Evolutionary conservation across 106 monocot species (phyloP), one percentile per base, ranked within the genome.

Genomic region (Dendrobium nobile): DNA sequence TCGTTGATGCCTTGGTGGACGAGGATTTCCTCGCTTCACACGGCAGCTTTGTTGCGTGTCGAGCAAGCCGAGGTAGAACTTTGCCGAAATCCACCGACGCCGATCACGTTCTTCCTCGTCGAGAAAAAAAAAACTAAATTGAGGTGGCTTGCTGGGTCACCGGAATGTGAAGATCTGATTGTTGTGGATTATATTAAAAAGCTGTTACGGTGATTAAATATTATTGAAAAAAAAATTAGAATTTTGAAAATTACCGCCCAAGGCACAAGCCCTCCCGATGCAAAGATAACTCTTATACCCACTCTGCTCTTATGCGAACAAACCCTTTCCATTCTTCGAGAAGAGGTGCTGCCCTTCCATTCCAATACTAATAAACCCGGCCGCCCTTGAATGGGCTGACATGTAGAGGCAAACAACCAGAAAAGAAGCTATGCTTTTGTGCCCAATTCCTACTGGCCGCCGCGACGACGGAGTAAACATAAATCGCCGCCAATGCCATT

Each of bases 71-170:
- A 87, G 17, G 75, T 91, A 91, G 19, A n/a, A 91, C 91, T 44
- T 91, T 91, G 6, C 91, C 91, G 78, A n/a, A 91, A 91, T 9
- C 91, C 91, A 0, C 91, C 91, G 11, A 91, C 86, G 15, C 91
- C 91, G 45, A 88, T 78, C n/a, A 87, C 87, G 17, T 68, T 80
- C 76, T 88, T 87, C n/a, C 65, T 91, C 91, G 72, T 82, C 84
- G 81, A 91, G n/a, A n/a, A n/a, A n/a, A n/a, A n/a, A n/a, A n/a
- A n/a, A n/a, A n/a, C n/a, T n/a, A n/a, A 91, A 40, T 87, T 87
- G 73, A 27, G 0, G 91, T 91, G 7, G 91, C 91, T 7, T 84
- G 79, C 54, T 87, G 84, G 20, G 88, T 88, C 86, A 1, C 88
- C 84, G n/a, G 20, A 91, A 83, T 42, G 83, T 80, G 79, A 76